Percentiles rank a stretch among this genome's conserved stretches.
These are phyloP conservation scores for Ceratobasidium sp. DNA, from an alignment of 1,284 basidiomycete genomes.

Conservation along the genomic window DNA sequence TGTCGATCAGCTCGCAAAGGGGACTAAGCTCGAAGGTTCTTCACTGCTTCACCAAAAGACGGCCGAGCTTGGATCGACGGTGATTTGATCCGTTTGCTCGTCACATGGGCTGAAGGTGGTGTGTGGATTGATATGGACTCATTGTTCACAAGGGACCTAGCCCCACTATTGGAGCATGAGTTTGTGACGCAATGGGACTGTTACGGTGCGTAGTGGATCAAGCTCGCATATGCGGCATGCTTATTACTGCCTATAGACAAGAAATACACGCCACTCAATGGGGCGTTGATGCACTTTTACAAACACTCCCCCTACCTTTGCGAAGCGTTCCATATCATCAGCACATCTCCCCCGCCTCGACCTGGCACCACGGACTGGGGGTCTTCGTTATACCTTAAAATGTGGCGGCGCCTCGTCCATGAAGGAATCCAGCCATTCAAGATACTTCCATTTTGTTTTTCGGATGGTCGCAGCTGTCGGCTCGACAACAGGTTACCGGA, in stretches of 20 bases:
- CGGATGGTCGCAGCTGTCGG: conserved; percentile 87
- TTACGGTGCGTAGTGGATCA: conserved; percentile 68
- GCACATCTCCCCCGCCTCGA: conserved; percentile 72
- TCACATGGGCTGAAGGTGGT: conserved; percentile 89
- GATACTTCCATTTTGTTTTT: conserved; percentile 91
- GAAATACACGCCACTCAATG: conserved; percentile 85
- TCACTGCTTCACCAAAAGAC: conserved; percentile 68
- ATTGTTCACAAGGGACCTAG: conserved; percentile 81
- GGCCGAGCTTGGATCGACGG: conserved; percentile 91
- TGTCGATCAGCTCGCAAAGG: conserved; percentile 68
- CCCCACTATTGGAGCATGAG: conserved; percentile 86
- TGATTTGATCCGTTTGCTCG: conserved; percentile 82
- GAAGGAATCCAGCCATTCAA: conserved; percentile 81
- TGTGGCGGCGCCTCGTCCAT: conserved; percentile 82
- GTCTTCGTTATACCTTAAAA: conserved; percentile 83
- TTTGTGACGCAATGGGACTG: conserved; percentile 98
- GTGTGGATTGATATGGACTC: conserved; percentile 97
- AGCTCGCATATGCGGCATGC: neutral
- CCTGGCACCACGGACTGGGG: conserved; percentile 91
- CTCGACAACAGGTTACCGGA: conserved; percentile 90
- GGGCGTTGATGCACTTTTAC: conserved; percentile 90
- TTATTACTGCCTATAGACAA: conserved; percentile 65
- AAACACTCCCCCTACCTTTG: conserved; percentile 91
- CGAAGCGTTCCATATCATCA: conserved; percentile 92
- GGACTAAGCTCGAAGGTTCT: conserved; percentile 76